Conservation (phyloP, 2,329 filamentous ascomycete genomes). For the Ilyonectria robusta region DNA sequence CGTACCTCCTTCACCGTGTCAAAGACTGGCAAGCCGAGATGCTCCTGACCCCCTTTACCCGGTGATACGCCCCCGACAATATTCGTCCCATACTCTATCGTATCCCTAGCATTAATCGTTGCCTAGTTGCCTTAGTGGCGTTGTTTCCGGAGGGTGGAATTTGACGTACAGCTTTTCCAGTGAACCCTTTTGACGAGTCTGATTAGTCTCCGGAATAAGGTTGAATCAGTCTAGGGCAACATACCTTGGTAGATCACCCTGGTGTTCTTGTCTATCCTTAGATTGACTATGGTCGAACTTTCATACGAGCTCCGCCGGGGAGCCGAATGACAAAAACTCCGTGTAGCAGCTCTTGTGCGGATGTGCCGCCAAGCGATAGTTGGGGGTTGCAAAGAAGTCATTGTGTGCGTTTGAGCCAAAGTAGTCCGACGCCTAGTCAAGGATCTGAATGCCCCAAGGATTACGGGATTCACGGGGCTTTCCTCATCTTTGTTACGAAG, state of each 20-base stretch:
- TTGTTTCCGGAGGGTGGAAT: background rate
- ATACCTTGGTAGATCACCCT: constrained; percentile 56
- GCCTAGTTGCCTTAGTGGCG: constrained; percentile 44
- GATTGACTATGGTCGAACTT: constrained; percentile 49
- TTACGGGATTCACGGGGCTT: too few relatives aligned
- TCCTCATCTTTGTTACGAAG: too few relatives aligned
- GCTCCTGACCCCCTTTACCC: constrained; percentile 51
- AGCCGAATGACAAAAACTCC: background rate
- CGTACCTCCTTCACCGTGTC: constrained; percentile 51
- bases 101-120: constrained; percentile 56
- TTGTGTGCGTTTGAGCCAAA: background rate
- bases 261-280: constrained; percentile 47
- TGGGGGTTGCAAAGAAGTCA: background rate
- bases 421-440: background rate
- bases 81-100: constrained; percentile 56
- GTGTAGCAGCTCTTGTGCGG: background rate
- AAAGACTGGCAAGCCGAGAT: constrained; percentile 55
- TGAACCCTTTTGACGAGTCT: constrained; percentile 50
- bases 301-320: background rate
- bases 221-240: background rate
- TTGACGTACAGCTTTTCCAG: constrained; percentile 53
- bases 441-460: too few relatives aligned
- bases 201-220: background rate
- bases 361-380: background rate
- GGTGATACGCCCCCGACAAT: constrained; percentile 57